Conservation (phyloP, 2,329 filamentous ascomycete genomes). For the Apiospora pterosperma region DNA sequence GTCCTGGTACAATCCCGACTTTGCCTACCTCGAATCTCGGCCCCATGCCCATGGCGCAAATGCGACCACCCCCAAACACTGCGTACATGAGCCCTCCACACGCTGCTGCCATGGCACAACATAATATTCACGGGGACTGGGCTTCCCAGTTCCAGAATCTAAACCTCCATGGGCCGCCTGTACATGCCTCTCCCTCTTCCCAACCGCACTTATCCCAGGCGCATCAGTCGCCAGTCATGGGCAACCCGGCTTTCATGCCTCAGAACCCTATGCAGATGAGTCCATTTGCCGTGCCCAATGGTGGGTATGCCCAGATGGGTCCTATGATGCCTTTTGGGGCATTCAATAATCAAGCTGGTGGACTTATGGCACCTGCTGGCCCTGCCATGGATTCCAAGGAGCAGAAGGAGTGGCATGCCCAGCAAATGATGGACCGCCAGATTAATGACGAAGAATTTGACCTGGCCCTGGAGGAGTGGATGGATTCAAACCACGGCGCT, state of each 20-base stretch:
- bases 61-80: conserved; percentile 1
- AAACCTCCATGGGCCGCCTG: conserved; percentile 23
- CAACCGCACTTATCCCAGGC: not conserved
- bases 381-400: not conserved
- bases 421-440: conserved; percentile 4
- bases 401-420: conserved; percentile 3
- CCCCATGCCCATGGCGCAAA: not conserved
- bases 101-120: conserved; percentile 6
- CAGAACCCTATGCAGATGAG: not conserved
- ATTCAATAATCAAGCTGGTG: not conserved
- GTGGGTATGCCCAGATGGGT: not conserved
- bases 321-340: not conserved
- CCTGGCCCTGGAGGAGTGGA: conserved; percentile 12
- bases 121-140: conserved; percentile 23
- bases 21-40: not conserved
- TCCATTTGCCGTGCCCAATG: not conserved
- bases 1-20: conserved; percentile 11
- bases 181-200: not conserved
- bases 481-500: not conserved
- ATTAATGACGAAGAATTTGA: conserved; percentile 7
- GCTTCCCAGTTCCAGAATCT: conserved; percentile 43
- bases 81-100: conserved; percentile 12
- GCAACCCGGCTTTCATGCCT: not conserved
- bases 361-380: not conserved
- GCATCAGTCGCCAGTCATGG: not conserved